phyloP scores from a whole-genome alignment of 768 basidiomycete species.

The Auriscalpium orientale region DNA sequence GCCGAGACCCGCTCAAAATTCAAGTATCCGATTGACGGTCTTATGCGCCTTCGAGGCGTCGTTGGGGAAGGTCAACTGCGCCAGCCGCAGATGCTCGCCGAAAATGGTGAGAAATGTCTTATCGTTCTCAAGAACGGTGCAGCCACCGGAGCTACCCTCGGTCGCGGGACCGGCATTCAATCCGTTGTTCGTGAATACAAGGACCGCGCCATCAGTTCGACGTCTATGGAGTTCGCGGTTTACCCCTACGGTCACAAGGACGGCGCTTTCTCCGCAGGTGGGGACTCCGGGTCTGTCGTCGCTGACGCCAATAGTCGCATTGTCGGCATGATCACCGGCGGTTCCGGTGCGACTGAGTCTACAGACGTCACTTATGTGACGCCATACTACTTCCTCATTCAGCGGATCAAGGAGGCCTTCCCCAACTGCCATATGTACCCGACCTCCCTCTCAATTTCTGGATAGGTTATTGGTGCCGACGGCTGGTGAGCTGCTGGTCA shows the following conservation, averaged over 20 bases:
- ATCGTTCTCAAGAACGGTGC: constrained; percentile 19
- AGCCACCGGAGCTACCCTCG: constrained; percentile 19
- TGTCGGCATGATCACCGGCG: constrained; percentile 15
- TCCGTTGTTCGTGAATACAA: constrained; percentile 17
- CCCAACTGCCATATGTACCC: not conserved
- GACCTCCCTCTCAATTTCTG: not conserved
- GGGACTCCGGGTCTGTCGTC: constrained; percentile 19
- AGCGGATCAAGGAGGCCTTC: not conserved
- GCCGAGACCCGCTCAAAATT: constrained; percentile 1
- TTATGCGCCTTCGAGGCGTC: constrained; percentile 14
- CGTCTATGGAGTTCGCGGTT: constrained; percentile 13
- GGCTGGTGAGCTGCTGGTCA: not conserved
- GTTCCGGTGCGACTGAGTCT: not conserved
- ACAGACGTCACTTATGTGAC: constrained; percentile 6
- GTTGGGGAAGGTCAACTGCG: constrained; percentile 12
- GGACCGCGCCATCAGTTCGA: constrained; percentile 1
- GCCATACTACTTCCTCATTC: not conserved
- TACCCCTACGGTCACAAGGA: constrained; percentile 6
- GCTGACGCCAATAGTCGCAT: constrained; percentile 9
- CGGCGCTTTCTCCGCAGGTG: constrained; percentile 14
- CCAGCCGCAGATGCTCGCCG: constrained; percentile 12
- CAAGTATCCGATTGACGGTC: constrained; percentile 15
- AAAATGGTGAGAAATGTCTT: constrained; percentile 9
- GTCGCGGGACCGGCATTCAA: constrained; percentile 16
- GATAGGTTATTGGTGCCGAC: not conserved